phyloP scores from a whole-genome alignment of 176 grass and related monocot species.

The Pontederia paniculata region DNA sequence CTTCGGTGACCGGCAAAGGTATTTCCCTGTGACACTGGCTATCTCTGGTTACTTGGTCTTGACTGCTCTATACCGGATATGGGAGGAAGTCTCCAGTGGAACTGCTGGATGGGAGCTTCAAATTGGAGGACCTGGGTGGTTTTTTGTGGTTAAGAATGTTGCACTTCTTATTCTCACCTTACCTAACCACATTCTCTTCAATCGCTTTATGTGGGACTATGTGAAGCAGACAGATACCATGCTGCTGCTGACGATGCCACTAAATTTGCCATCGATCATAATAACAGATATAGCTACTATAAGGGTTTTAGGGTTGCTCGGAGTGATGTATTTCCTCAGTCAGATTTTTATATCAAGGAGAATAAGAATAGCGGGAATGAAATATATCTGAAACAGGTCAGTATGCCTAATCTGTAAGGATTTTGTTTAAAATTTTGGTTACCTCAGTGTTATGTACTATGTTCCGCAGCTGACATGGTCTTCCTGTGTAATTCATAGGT shows the following conservation, averaged over 20 bases:
- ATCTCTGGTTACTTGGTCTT: conserved; percentile 74
- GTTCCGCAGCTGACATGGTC: too few species aligned
- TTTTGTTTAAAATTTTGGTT: not conserved
- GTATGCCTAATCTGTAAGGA: not conserved
- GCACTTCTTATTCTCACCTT: conserved; percentile 75
- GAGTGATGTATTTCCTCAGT: conserved; percentile 80
- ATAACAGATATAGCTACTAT: conserved; percentile 80
- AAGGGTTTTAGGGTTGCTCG: conserved; percentile 82
- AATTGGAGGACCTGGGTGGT: conserved; percentile 72
- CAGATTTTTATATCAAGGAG: conserved; percentile 82
- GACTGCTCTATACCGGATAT: conserved; percentile 71
- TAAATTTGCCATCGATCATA: conserved; percentile 78
- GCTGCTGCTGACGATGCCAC: conserved; percentile 78
- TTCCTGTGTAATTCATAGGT: too few species aligned
- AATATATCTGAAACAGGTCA: conserved; percentile 50
- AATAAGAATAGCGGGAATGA: conserved; percentile 95
- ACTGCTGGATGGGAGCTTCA: conserved; percentile 61
- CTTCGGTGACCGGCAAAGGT: conserved; percentile 93
- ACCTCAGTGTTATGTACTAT: too few species aligned
- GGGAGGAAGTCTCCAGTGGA: conserved; percentile 67
- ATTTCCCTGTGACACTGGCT: conserved; percentile 72
- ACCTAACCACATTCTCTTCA: conserved; percentile 97
- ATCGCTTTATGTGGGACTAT: conserved; percentile 99
- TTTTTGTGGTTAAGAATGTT: conserved; percentile 74
- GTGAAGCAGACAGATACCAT: conserved; percentile 78